Evolutionary conservation across 2,329 filamentous ascomycete genomes (phyloP), one percentile per base, ranked within the genome.

Genomic region (Xylaria sp.): DNA sequence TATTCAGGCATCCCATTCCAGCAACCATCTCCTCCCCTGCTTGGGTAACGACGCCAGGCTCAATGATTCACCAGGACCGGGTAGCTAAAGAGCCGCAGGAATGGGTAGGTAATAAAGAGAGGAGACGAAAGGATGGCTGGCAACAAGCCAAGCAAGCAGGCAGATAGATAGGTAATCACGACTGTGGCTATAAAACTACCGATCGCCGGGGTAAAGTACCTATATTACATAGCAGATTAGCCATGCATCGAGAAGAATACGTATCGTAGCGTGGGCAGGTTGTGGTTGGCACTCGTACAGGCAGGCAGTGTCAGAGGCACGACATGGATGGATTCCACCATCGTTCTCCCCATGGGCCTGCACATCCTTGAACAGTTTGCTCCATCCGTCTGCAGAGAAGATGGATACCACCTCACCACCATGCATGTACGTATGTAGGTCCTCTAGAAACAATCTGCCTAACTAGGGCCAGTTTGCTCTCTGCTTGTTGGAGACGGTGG

Each of bases 371-470:
- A 54, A 57, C 59, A 57, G 39, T 54, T 48, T 51, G 55, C 61
- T 63, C 59, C 62, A 62, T 63, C 54, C 57, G 51, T 47, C 57
- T 57, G 62, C 61, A 56, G 57, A 63, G 57, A 57, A 59, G 57
- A 62, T 59, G 18, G 16, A 19, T 30, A 30, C 46, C 18, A 18
- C 6, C 46, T 8, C 23, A 30, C 23, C 23, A 30, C 23, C 23
- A 30, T 30, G 23, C 23, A 30, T 30, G 23, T 30, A 30, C 4
- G 23, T 30, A 30, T 30, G 23, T 30, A 30, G 23, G 23, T 30
- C 23, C 23, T 30, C 23, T 30, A 30, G 23, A 30, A 30, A 30
- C 23, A 30, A 42, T 42, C 9, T 42, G 13, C 37, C 9, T 42
- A 42, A 42, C 37, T 42, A 10, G 11, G 9, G 11, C 37, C 11